Conservation (phyloP, 805 yeast species). For the Candida adriatica region DNA sequence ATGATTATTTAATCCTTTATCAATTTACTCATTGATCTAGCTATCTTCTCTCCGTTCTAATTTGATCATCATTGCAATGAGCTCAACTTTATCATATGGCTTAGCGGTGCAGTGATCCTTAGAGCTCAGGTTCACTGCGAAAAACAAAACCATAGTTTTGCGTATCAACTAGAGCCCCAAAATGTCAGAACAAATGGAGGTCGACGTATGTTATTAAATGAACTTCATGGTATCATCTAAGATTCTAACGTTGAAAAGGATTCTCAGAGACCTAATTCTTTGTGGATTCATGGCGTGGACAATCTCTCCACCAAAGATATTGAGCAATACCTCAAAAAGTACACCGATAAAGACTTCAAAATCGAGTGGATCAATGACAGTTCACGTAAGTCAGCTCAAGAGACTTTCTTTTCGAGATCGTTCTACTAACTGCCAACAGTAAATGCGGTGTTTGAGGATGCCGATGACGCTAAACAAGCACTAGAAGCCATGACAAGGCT, state of each 20-base stretch:
- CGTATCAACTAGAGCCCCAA: too few species aligned
- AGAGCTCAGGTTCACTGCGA: too few species aligned
- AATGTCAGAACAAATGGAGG: neutral
- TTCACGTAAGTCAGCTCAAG: slow-evolving; percentile 11
- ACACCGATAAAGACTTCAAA: slow-evolving; percentile 14
- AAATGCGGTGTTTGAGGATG: slow-evolving; percentile 20
- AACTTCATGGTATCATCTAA: neutral
- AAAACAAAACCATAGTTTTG: too few species aligned
- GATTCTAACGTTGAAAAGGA: neutral
- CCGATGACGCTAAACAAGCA: slow-evolving; percentile 12
- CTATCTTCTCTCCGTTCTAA: too few species aligned
- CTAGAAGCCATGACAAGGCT: slow-evolving; percentile 10
- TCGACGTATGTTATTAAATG: slow-evolving; percentile 2
- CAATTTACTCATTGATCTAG: too few species aligned
- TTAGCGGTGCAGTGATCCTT: too few species aligned
- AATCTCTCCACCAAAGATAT: slow-evolving; percentile 20
- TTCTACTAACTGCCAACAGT: slow-evolving; percentile 5
- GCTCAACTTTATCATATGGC: too few species aligned
- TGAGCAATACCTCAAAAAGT: slow-evolving; percentile 14
- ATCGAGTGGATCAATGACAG: slow-evolving; percentile 25
- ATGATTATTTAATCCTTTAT: too few species aligned
- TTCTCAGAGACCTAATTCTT: slow-evolving; percentile 14
- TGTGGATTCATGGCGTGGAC: slow-evolving; percentile 23
- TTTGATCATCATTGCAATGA: too few species aligned
- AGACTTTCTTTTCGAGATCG: neutral